Base-by-base conservation (phyloP, 148 eudicot species). In the Hydrangea macrophylla region DNA sequence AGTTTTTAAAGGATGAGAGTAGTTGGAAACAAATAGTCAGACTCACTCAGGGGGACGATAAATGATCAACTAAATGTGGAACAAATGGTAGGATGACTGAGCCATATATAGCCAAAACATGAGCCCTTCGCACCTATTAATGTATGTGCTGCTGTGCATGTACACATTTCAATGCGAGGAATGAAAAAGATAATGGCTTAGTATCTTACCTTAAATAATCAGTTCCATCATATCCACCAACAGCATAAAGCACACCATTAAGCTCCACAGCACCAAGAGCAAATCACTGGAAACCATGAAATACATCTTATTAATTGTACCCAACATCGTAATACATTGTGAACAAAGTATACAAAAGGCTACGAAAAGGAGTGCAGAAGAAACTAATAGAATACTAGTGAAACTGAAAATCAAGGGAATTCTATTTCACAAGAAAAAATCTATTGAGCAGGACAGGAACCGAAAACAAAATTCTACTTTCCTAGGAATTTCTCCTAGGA, bases 151-250 rank as follows among this genome's bases (percentile, higher is more conserved):
- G 53, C 23, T 31, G 37, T 54, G 32, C 62, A 35, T 20, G 1
- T 17, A 3, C 27, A 55, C 17, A 42, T 62, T 40, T 40, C 28
- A 30, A n/a, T 15, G 72, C 5, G 45, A 53, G 69, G 22, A 37
- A 15, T 33, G 65, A 50, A 60, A 73, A 63, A n/a, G n/a, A 36
- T 58, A 57, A 45, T 68, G 44, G 37, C 56, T 59, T 17, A 23
- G 58, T 27, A 58, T 59, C 74, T 76, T 79, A 92, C 98, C 82
- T 82, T 80, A 92, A 69, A 75, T 87, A 92, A 9, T 72, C 53
- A 6, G 55, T 68, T 65, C 98, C 96, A 58, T 92, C 87, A 67
- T 62, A 89, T 60, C 98, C 98, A 58, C 98, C 98, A 35, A 79
- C 84, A 60, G 88, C 96, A 80, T 92, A 92, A 36, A 92, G 48